These are phyloP conservation scores for Naganishia vaughanmartiniae DNA, from an alignment of 768 basidiomycete species.

Conservation along the genomic window DNA sequence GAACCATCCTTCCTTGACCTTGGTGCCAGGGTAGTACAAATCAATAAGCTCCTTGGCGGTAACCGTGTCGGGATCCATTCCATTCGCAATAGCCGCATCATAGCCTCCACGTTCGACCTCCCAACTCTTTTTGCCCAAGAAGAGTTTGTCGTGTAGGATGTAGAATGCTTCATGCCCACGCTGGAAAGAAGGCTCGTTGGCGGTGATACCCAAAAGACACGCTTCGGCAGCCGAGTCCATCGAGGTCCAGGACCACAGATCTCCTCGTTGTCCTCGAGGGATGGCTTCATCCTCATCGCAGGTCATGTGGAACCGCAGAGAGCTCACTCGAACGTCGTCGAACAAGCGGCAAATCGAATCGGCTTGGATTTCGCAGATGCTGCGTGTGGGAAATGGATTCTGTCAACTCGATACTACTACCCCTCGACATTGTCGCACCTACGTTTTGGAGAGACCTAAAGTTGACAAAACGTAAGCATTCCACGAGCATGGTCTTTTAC, in stretches of 20 bases:
- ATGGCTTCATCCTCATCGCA: conserved; percentile 53
- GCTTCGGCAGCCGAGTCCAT: conserved; percentile 67
- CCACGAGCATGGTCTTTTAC: neutral
- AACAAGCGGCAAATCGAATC: conserved; percentile 65
- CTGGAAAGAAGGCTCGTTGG: conserved; percentile 45
- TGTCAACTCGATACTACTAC: neutral
- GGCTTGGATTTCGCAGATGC: conserved; percentile 67
- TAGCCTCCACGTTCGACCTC: conserved; percentile 46
- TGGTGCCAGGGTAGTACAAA: conserved; percentile 60
- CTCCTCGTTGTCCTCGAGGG: conserved; percentile 25
- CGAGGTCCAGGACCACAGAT: conserved; percentile 68
- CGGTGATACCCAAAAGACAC: conserved; percentile 62
- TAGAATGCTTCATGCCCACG: conserved; percentile 66
- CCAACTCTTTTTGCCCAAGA: conserved; percentile 37
- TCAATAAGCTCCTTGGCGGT: conserved; percentile 56
- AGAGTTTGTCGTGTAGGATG: conserved; percentile 62
- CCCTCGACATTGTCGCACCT: neutral
- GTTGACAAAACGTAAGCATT: neutral
- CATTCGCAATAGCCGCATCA: conserved; percentile 23
- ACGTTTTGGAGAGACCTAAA: conserved; percentile 30
- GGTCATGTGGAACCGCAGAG: conserved; percentile 57
- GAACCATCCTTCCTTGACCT: conserved; percentile 54
- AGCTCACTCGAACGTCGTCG: conserved; percentile 64
- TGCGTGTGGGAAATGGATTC: conserved; percentile 3
- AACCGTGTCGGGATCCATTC: conserved; percentile 4